These are phyloP conservation scores for Acanthamoeba quina DNA, from an alignment of 208 protist species.

Conservation along the genomic window DNA sequence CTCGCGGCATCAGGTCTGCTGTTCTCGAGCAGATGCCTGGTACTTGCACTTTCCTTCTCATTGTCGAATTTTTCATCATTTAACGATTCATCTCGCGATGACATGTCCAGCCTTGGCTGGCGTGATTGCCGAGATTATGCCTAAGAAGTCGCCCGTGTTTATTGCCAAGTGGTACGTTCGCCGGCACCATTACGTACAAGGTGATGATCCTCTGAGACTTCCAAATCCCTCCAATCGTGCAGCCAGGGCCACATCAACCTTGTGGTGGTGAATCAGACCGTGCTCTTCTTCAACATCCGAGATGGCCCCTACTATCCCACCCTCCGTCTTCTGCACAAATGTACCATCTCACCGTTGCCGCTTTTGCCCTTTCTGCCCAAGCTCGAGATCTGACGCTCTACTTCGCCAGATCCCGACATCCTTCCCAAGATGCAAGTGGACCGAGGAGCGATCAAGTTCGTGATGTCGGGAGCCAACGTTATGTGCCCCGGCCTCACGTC, in stretches of 20 bases:
- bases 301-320: constrained; percentile 96
- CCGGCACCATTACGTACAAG: background rate
- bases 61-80: background rate
- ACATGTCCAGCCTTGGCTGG: constrained; percentile 86
- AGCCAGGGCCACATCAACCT: constrained; percentile 90
- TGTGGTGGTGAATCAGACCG: constrained; percentile 92
- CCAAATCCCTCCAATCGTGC: background rate
- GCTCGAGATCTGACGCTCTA: background rate
- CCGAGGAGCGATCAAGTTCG: constrained; percentile 97
- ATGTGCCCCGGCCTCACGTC: constrained; percentile 98
- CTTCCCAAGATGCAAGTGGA: constrained; percentile 97
- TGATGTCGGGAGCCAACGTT: constrained; percentile 97
- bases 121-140: constrained; percentile 95
- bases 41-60: background rate
- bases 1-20: constrained; percentile 92
- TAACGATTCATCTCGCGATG: background rate
- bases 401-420: constrained; percentile 94
- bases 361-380: background rate
- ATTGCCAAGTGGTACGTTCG: constrained; percentile 93
- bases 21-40: constrained; percentile 92
- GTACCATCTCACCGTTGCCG: constrained; percentile 66
- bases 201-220: background rate
- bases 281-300: constrained; percentile 97
- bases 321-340: constrained; percentile 97
- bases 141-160: constrained; percentile 94